Conservation (phyloP, 1,139 yeast genomes). For the Saccharomyces pastorianus region DNA sequence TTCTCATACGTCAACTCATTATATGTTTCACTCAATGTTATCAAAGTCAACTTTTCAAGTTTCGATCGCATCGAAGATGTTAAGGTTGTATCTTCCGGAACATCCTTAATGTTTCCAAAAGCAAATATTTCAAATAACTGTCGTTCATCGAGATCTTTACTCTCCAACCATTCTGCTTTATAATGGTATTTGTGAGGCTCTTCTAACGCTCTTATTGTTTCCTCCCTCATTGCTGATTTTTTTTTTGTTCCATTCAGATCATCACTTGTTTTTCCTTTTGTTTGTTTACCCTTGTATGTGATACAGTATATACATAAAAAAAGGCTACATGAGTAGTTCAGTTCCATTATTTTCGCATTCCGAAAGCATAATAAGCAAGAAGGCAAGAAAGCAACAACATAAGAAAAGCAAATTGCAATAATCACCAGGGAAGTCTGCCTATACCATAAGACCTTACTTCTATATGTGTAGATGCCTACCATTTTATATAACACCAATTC, state of each 20-base stretch:
- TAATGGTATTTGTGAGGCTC: conserved; percentile 17
- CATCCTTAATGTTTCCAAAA: conserved; percentile 24
- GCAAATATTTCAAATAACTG: conserved; percentile 21
- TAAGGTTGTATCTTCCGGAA: neutral
- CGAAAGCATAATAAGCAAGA: neutral
- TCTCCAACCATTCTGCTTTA: conserved; percentile 21
- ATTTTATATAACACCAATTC: conserved; percentile 28
- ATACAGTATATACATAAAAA: neutral
- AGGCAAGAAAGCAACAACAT: neutral
- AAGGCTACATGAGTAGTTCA: neutral
- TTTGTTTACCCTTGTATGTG: neutral
- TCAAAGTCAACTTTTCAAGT: conserved; percentile 18
- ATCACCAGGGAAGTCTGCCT: neutral
- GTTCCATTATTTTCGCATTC: neutral
- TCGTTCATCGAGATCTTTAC: conserved; percentile 5
- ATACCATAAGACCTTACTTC: neutral
- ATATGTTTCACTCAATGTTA: conserved; percentile 14
- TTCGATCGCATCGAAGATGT: conserved; percentile 8
- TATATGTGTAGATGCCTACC: conserved; percentile 15
- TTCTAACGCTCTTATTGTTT: conserved; percentile 9
- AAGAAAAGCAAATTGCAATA: neutral
- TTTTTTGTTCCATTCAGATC: neutral
- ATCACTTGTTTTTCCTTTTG: neutral
- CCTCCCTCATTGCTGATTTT: neutral
- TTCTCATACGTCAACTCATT: conserved; percentile 14